A percentile compares a stretch with the other conserved stretches of the same genome.
Conservation (phyloP, 257 asterid species). For the Salvia miltiorrhiza region DNA sequence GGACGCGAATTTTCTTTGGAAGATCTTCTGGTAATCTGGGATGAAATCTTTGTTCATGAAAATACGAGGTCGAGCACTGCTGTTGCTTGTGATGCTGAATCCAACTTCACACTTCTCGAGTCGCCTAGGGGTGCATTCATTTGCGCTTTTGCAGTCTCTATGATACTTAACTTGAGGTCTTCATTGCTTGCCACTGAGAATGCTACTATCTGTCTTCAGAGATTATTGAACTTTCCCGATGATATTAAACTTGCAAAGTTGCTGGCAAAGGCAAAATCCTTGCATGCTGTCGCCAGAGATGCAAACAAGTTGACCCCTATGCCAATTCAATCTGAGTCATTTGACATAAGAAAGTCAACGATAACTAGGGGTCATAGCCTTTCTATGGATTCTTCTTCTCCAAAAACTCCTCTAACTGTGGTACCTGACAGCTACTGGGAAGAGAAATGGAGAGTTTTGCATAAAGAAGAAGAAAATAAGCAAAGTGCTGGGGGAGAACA, state of each 20-base stretch:
- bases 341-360: slow-evolving; percentile 40
- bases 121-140: slow-evolving; percentile 83
- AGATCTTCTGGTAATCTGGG: slow-evolving; percentile 77
- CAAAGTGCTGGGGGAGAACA: slow-evolving; percentile 29
- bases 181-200: slow-evolving; percentile 84
- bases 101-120: slow-evolving; percentile 50
- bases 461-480: slow-evolving; percentile 64
- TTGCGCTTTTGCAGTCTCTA: slow-evolving; percentile 84
- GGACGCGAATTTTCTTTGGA: slow-evolving; percentile 88
- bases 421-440: slow-evolving; percentile 89
- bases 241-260: slow-evolving; percentile 55
- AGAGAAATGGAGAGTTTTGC: slow-evolving; percentile 84
- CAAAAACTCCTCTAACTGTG: slow-evolving; percentile 46
- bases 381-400: slow-evolving; percentile 55
- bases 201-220: slow-evolving; percentile 80
- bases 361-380: slow-evolving; percentile 56
- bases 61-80: slow-evolving; percentile 36
- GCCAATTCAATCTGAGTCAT: slow-evolving; percentile 33
- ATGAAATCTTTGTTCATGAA: slow-evolving; percentile 60
- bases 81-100: slow-evolving; percentile 31
- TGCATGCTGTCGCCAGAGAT: slow-evolving; percentile 60
- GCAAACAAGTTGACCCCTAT: slow-evolving; percentile 48
- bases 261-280: slow-evolving; percentile 61
- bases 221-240: slow-evolving; percentile 70
- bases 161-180: slow-evolving; percentile 76